phyloP scores from a whole-genome alignment of 1,284 basidiomycete species.

The Omphalotus olearius region DNA sequence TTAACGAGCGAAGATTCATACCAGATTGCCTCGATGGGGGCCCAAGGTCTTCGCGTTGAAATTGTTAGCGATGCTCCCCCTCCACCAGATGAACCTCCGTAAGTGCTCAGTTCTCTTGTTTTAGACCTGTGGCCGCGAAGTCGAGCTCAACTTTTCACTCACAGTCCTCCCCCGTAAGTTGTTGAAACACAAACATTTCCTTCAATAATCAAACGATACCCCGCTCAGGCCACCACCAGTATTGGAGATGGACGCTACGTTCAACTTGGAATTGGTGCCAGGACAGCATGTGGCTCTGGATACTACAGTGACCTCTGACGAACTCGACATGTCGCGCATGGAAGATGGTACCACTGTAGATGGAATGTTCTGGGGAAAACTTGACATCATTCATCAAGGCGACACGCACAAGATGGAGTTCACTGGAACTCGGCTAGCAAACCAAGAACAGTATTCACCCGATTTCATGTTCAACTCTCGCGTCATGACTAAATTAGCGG shows the following conservation, averaged over 20 bases:
- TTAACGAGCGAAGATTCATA: conserved; percentile 78
- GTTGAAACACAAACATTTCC: not conserved
- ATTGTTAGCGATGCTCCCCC: conserved; percentile 78
- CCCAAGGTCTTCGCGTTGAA: conserved; percentile 75
- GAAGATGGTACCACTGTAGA: conserved; percentile 81
- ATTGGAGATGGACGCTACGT: conserved; percentile 79
- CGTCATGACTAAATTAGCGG: conserved; percentile 66
- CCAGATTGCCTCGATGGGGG: conserved; percentile 75
- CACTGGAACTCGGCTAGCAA: conserved; percentile 62
- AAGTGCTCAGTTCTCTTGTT: conserved; percentile 29
- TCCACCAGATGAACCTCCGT: conserved; percentile 76
- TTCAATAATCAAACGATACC: conserved; percentile 6
- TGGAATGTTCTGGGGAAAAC: conserved; percentile 79
- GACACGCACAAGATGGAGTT: conserved; percentile 78
- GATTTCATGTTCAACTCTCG: conserved; percentile 72
- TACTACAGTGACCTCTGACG: conserved; percentile 68
- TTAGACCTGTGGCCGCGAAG: not conserved
- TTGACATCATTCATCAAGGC: conserved; percentile 71
- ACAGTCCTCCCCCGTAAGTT: conserved; percentile 69
- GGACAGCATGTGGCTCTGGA: conserved; percentile 74
- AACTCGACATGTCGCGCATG: conserved; percentile 83
- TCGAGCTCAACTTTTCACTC: not conserved
- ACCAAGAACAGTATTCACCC: conserved; percentile 54
- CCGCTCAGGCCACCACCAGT: conserved; percentile 67
- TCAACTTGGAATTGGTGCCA: conserved; percentile 71